A percentile compares a stretch with the other conserved stretches of the same genome.
Conservation (phyloP, 345 rosid species). For the Brassica cretica region DNA sequence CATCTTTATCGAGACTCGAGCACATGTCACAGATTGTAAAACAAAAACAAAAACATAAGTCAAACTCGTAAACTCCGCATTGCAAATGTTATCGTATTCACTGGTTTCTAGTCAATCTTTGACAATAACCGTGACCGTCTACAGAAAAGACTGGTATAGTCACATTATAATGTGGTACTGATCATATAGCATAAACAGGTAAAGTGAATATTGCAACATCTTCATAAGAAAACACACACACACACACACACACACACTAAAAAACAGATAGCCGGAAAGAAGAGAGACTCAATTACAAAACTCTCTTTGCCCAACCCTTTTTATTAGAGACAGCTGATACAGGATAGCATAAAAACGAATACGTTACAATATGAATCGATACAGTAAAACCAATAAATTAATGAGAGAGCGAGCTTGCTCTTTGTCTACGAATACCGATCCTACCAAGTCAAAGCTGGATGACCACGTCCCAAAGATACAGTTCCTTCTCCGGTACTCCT, state of each 20-base stretch:
- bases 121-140: too few relatives aligned
- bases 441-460: conserved; percentile 3
- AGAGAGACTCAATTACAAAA: not conserved
- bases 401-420: not conserved
- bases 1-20: conserved; percentile 83
- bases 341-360: not conserved
- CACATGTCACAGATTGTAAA: conserved; percentile 44
- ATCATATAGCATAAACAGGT: too few relatives aligned
- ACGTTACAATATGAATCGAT: not conserved
- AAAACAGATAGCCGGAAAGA: not conserved
- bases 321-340: not conserved
- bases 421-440: not conserved
- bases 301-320: not conserved
- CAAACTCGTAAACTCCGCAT: conserved; percentile 9
- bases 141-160: too few relatives aligned
- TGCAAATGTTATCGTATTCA: too few relatives aligned
- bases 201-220: not conserved
- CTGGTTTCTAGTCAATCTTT: too few relatives aligned
- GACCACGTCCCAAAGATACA: conserved; percentile 31
- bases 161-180: too few relatives aligned
- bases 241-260: not conserved
- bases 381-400: not conserved
- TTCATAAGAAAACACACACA: not conserved
- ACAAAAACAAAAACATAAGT: conserved; percentile 14
- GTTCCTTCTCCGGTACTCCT: conserved; percentile 48